Base-by-base conservation (phyloP, 2,329 filamentous ascomycete genomes). In the Thelonectria olida region DNA sequence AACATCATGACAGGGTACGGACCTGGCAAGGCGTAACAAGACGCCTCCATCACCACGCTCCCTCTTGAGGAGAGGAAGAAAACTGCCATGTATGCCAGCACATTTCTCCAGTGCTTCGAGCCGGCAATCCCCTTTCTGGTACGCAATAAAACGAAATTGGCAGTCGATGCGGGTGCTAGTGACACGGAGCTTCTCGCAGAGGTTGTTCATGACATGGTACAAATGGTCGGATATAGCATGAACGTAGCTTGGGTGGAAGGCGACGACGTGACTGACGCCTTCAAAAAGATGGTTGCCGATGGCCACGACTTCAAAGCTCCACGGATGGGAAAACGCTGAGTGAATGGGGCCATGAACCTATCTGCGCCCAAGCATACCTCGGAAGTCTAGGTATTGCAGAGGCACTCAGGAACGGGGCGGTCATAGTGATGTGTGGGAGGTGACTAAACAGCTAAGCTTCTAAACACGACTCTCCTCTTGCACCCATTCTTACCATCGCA, bases 121-220 rank as follows among this genome's bases (percentile, higher is more conserved):
- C 73, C 76, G 9, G 70, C 74, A 5, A 60, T 81, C 15, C 68
- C 66, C 2, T 67, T 68, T 50, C 67, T 80, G 1, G 73, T 73
- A 41, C 61, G 63, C 5, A 69, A 70, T 27, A 73, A 73, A 17
- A 71, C 75, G 42, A 76, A 74, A 54, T 63, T 81, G 8, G 73
- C 74, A 2, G 74, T 80, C 19, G 79, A 79, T 49, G 76, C 76
- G 6, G 76, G 76, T 0, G 73, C 76, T 4, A 76, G 73, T 58
- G 76, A 78, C 54, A 76, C 76, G 3, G 62, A 69, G 22, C 67
- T 65, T 48, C 67, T 76, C 6, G 62, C 73, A 72, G 85, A 84
- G 59, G 76, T 88, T 9, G 76, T 86, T 27, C 76, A 85, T 54
- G 86, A 88, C 66, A 85, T 85, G 2, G 85, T 60, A 84, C 85